Evolutionary conservation across 495 filamentous ascomycete species (phyloP), one percentile per base, ranked within the genome.

Genomic region (Cercophora newfieldiana): DNA sequence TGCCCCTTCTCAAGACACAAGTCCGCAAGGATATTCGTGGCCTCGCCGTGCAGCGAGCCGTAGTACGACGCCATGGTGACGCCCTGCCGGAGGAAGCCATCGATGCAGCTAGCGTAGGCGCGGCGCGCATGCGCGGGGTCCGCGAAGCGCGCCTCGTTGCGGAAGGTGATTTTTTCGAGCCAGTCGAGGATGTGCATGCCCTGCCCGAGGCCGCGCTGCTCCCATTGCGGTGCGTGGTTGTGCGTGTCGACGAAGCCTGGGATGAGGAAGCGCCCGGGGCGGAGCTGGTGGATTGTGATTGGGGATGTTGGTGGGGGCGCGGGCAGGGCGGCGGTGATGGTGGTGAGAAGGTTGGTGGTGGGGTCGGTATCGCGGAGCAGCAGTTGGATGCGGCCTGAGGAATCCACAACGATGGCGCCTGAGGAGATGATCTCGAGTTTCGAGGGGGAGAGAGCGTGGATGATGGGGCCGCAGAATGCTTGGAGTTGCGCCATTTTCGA

Each of bases 1-100:
- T 90, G 89, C 1, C 87, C 85, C 57, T 81, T 79, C 16, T 74
- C 72, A 1, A 81, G 66, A 62, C 88, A 90, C 3, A 84, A 77
- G 24, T 87, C 80, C 0, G 87, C 87, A 8, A 91, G 82, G 48
- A 88, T 82, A 22, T 81, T 80, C 2, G 86, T 86, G 4, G 86
- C 87, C 8, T 81, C 77, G 2, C 78, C 79, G 67, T 91, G 87
- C 1, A 83, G 74, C 1, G 85, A 88, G 10, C 81, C 86, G 67
- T 89, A 90, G 72, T 90, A 90, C 7, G 82, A 81, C 0, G 88
- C 88, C 1, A 85, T 90, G 1, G 89, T 91, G 65, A 87, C 82
- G 10, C 88, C 89, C 64, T 89, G 87, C 21, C 80, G 78, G 4
- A 91, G 78, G 49, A 87, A 80, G 3, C 86, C 86, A 0, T 80